Evolutionary conservation across 2,329 filamentous ascomycete species (phyloP).

Genomic region (Aspergillus sp.): DNA sequence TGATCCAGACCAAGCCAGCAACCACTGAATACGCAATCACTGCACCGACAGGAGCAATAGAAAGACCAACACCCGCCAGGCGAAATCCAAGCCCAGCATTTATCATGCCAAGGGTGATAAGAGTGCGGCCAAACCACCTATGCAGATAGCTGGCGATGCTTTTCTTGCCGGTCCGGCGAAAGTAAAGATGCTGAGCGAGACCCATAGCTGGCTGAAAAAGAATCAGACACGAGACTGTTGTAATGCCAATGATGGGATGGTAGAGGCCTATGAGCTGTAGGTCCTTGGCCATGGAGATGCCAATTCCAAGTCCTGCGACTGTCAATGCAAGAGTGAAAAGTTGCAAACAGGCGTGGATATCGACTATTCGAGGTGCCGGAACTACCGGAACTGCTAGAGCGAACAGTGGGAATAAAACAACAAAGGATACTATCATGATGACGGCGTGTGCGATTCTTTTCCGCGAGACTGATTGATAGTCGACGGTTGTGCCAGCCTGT

Average conservation of each 20-base stretch:
- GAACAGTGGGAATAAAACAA: constrained; percentile 23
- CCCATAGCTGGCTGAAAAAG: constrained; percentile 57
- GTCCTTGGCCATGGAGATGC: constrained; percentile 35
- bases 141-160: constrained; percentile 51
- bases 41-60: constrained; percentile 30
- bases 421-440: constrained; percentile 23
- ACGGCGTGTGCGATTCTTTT: constrained; percentile 17
- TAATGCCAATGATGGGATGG: constrained; percentile 55
- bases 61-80: constrained; percentile 42
- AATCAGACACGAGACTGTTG: constrained; percentile 52
- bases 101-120: constrained; percentile 54
- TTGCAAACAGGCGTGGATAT: constrained; percentile 33
- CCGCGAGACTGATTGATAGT: too few species aligned
- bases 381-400: constrained; percentile 17
- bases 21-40: constrained; percentile 53
- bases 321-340: constrained; percentile 49
- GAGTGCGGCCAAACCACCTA: constrained; percentile 54
- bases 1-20: constrained; percentile 33
- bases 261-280: constrained; percentile 18
- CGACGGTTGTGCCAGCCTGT: too few species aligned
- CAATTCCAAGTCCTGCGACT: constrained; percentile 51
- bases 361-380: constrained; percentile 11
- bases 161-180: constrained; percentile 47
- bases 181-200: constrained; percentile 51
- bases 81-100: constrained; percentile 57